Evolutionary conservation across 1,284 basidiomycete species (phyloP).

Genomic region (Anthracocystis setariae): DNA sequence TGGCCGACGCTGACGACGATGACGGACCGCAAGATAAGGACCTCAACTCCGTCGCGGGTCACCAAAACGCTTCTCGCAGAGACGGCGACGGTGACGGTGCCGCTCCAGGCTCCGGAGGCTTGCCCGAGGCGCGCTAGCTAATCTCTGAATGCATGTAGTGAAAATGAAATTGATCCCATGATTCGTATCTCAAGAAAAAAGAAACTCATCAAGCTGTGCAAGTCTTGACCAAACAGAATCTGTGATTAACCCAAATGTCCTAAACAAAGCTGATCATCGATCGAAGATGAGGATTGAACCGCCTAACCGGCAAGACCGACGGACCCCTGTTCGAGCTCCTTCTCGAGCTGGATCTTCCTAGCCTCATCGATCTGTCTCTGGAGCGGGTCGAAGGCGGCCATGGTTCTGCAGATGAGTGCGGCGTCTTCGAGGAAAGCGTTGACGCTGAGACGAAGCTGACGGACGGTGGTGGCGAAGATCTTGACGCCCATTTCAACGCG

Average conservation of each 20-base stretch:
- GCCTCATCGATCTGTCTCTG: constrained; percentile 30
- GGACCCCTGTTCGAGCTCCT: constrained; percentile 54
- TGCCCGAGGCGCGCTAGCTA: constrained; percentile 37
- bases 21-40: constrained; percentile 53
- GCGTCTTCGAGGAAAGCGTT: constrained; percentile 60
- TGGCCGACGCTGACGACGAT: constrained; percentile 54
- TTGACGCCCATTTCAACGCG: constrained; percentile 43
- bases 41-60: constrained; percentile 32
- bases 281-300: background rate
- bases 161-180: background rate
- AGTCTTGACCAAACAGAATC: too few species aligned
- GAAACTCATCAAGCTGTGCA: background rate
- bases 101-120: constrained; percentile 13
- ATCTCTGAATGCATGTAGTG: background rate
- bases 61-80: constrained; percentile 9
- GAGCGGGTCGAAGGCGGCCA: constrained; percentile 51
- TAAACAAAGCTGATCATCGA: too few species aligned
- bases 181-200: background rate
- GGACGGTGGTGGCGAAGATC: constrained; percentile 56
- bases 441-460: constrained; percentile 54
- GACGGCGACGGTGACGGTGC: constrained; percentile 16
- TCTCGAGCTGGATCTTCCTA: constrained; percentile 29
- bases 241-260: too few species aligned
- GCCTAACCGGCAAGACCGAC: constrained; percentile 52
- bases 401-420: constrained; percentile 51